Evolutionary conservation across 805 yeast species (phyloP).

Genomic region (Isabelozyma rhagii): DNA sequence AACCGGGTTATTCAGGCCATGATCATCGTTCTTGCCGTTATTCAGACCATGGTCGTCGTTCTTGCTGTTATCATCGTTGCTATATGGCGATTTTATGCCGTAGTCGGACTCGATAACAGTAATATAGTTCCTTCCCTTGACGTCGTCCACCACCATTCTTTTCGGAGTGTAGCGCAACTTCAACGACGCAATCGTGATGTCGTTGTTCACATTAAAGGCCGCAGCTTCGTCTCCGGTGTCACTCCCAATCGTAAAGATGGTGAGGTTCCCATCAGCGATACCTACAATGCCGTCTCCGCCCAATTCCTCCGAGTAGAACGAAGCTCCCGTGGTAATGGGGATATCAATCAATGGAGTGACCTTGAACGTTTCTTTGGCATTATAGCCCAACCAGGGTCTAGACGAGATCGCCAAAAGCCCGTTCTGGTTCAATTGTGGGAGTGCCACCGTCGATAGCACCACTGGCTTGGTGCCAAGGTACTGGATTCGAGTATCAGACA

Average conservation of each 20-base stretch:
- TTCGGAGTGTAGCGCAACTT: slow-evolving; percentile 53
- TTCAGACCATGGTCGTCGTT: background rate
- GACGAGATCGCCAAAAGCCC: slow-evolving; percentile 51
- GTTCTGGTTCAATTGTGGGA: slow-evolving; percentile 15
- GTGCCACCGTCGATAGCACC: slow-evolving; percentile 36
- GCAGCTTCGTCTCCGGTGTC: slow-evolving; percentile 28
- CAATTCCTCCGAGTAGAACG: slow-evolving; percentile 62
- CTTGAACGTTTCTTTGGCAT: slow-evolving; percentile 31
- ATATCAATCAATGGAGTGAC: slow-evolving; percentile 47
- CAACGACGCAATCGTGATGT: slow-evolving; percentile 27
- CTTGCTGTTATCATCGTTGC: slow-evolving; percentile 2
- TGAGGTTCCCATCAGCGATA: slow-evolving; percentile 47
- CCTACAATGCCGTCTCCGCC: slow-evolving; percentile 65
- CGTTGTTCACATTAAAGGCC: slow-evolving; percentile 22
- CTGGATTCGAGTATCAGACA: slow-evolving; percentile 61
- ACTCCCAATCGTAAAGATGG: slow-evolving; percentile 54
- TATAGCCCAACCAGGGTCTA: slow-evolving; percentile 53
- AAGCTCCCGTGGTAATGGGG: slow-evolving; percentile 43
- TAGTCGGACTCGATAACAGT: slow-evolving; percentile 49
- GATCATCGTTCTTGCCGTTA: background rate
- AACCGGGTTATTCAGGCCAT: background rate
- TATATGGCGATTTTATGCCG: slow-evolving; percentile 29
- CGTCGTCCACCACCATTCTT: slow-evolving; percentile 26
- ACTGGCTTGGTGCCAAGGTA: slow-evolving; percentile 74
- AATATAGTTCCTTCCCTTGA: slow-evolving; percentile 17